phyloP scores from a whole-genome alignment of 202 grass and related monocot genomes.

The Digitaria exilis region DNA sequence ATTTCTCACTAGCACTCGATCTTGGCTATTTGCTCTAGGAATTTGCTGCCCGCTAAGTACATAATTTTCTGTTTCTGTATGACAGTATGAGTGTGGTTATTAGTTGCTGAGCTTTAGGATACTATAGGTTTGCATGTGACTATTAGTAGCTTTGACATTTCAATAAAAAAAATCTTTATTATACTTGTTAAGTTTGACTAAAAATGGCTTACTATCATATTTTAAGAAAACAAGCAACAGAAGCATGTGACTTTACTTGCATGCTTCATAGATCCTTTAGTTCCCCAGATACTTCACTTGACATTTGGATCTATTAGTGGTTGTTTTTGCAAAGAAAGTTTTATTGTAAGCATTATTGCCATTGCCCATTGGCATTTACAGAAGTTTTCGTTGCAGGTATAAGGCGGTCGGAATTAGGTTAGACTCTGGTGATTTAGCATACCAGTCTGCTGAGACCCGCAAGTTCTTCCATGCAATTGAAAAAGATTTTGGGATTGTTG shows the following conservation, averaged over 20 bases:
- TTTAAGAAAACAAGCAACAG: background rate
- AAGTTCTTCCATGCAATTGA: slow-evolving; percentile 82
- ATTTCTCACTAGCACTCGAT: background rate
- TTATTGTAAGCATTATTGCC: background rate
- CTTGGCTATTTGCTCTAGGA: background rate
- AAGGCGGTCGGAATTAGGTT: slow-evolving; percentile 90
- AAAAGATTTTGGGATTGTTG: slow-evolving; percentile 70
- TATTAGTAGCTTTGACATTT: background rate
- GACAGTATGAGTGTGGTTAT: background rate
- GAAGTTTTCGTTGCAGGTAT: slow-evolving; percentile 54
- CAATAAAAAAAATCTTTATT: background rate
- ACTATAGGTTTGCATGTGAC: background rate
- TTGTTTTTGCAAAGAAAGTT: background rate
- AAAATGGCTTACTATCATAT: background rate
- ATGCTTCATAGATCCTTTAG: background rate
- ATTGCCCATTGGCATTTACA: background rate
- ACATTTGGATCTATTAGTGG: background rate
- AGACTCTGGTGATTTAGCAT: slow-evolving; percentile 96
- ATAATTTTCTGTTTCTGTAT: background rate
- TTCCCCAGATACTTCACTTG: background rate
- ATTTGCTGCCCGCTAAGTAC: background rate
- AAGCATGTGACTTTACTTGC: background rate
- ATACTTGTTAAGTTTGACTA: background rate
- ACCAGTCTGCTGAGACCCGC: slow-evolving; percentile 67
- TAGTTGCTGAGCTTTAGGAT: background rate